Conservation (phyloP, 768 basidiomycete species). For the Calocera viscosa region DNA sequence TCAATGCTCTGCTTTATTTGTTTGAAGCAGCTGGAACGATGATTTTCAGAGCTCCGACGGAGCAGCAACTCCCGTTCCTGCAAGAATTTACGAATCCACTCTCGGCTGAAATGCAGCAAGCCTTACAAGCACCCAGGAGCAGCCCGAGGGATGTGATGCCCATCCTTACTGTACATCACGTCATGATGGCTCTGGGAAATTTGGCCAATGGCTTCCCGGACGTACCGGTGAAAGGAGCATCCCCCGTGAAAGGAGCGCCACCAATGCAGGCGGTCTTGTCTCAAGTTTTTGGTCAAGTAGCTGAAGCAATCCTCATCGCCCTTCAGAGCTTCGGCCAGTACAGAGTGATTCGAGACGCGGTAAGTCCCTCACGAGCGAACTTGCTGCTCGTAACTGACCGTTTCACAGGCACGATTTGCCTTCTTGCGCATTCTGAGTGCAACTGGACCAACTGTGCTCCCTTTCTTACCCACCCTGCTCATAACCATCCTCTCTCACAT, state of each 20-base stretch:
- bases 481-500: conserved; percentile 80
- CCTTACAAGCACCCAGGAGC: conserved; percentile 41
- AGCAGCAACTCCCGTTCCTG: conserved; percentile 55
- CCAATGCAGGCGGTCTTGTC: conserved; percentile 55
- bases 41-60: conserved; percentile 53
- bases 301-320: conserved; percentile 75
- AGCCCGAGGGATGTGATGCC: conserved; percentile 55
- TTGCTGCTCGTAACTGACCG: background rate
- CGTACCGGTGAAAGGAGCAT: conserved; percentile 58
- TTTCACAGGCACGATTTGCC: conserved; percentile 68
- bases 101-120: conserved; percentile 53
- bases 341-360: conserved; percentile 83
- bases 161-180: conserved; percentile 82
- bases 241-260: conserved; percentile 51
- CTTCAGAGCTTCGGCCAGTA: conserved; percentile 79
- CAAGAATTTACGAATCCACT: conserved; percentile 73
- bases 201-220: conserved; percentile 96
- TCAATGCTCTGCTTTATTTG: conserved; percentile 85
- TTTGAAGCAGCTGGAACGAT: conserved; percentile 86
- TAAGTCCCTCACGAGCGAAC: conserved; percentile 31
- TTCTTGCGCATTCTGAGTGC: conserved; percentile 88
- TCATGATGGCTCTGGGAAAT: conserved; percentile 87
- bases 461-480: conserved; percentile 82
- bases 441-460: conserved; percentile 73
- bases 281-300: conserved; percentile 70